These are phyloP conservation scores for Luffa aegyptiaca DNA, from an alignment of 306 rosid genomes.

Conservation along the genomic window DNA sequence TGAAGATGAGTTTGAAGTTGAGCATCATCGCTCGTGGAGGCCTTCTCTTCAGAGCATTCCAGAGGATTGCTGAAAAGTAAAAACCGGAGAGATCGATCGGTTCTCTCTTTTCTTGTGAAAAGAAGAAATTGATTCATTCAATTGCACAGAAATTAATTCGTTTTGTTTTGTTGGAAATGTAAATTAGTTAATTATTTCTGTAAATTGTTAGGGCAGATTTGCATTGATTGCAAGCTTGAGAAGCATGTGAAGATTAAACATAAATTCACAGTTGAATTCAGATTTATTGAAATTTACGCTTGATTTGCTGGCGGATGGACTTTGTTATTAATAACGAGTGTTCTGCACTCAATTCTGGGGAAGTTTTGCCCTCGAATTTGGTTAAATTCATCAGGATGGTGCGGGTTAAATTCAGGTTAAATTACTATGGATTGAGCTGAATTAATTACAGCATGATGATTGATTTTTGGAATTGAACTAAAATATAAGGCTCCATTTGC, in stretches of 20 bases:
- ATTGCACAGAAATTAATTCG: background rate
- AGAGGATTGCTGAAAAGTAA: background rate
- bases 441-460: too few relatives aligned
- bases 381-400: too few relatives aligned
- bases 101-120: background rate
- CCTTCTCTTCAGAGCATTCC: slow-evolving; percentile 15
- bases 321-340: background rate
- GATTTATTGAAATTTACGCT: background rate
- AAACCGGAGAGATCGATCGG: too few relatives aligned
- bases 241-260: background rate
- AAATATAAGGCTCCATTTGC: too few relatives aligned
- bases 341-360: background rate
- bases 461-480: too few relatives aligned
- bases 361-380: background rate
- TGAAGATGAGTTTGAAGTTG: background rate
- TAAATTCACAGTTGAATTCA: background rate
- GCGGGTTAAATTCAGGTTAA: too few relatives aligned
- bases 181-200: background rate
- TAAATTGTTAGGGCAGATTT: background rate
- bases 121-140: background rate
- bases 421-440: too few relatives aligned
- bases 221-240: background rate
- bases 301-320: background rate
- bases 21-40: slow-evolving; percentile 10
- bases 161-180: background rate